Conservation (phyloP, 352 stramenopile genomes). For the Globisporangium cylindrosporum region DNA sequence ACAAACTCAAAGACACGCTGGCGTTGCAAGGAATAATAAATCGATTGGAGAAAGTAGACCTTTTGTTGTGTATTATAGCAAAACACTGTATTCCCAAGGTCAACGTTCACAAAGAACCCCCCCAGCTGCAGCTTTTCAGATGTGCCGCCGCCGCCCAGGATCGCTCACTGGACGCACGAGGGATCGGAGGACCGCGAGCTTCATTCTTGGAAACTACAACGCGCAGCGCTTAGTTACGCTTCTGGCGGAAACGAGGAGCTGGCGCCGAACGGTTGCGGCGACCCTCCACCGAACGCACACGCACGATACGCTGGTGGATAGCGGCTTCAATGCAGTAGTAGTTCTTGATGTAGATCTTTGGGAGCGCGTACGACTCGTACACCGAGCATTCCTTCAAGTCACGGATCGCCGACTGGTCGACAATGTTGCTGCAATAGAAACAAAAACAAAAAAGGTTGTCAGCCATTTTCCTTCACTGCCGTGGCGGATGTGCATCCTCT, state of each 20-base stretch:
- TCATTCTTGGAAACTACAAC: conserved; percentile 4
- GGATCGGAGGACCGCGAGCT: conserved; percentile 7
- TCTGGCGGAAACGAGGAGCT: conserved; percentile 73
- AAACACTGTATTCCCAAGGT: conserved; percentile 6
- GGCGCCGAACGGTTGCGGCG: conserved; percentile 94
- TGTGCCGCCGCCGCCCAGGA: conserved; percentile 1
- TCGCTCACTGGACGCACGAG: not conserved
- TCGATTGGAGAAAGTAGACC: conserved; percentile 12
- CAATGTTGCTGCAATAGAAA: conserved; percentile 90
- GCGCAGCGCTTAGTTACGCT: conserved; percentile 52
- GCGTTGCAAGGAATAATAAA: not conserved
- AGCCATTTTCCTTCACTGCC: not conserved
- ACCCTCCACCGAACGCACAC: conserved; percentile 92
- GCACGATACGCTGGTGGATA: conserved; percentile 99
- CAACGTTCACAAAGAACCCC: conserved; percentile 3
- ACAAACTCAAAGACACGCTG: not conserved
- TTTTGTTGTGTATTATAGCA: conserved; percentile 12
- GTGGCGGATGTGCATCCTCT: not conserved
- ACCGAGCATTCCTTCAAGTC: conserved; percentile 98
- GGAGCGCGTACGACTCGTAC: conserved; percentile 98
- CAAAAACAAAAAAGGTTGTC: not conserved
- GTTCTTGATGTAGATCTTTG: conserved; percentile 99
- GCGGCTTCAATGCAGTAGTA: conserved; percentile 99
- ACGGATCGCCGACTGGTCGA: conserved; percentile 98
- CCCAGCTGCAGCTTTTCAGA: conserved; percentile 10